Base-by-base conservation (phyloP, 306 rosid species). In the Alnus glutinosa region DNA sequence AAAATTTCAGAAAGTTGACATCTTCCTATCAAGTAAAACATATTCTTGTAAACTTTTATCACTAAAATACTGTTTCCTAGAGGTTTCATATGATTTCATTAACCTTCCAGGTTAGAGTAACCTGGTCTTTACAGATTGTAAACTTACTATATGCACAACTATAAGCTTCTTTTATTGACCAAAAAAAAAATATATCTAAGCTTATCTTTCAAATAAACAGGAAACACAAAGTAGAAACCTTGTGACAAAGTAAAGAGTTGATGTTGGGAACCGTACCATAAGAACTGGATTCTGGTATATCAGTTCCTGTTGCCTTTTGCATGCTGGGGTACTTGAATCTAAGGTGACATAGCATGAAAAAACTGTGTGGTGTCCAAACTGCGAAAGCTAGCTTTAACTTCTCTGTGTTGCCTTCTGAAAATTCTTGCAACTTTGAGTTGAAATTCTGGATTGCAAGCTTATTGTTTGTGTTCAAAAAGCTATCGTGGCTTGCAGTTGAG, bases 271-370 rank as follows among this genome's bases (percentile, higher is more conserved):
- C 18, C 88, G 34, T 88, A 92, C 96, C 86, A 9, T 37, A 78
- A 78, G 74, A 77, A 80, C 80, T 61, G 77, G 74, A 39, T 76
- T 86, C 86, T 75, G 83, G 73, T 66, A 64, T 75, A 58, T 77
- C 80, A 55, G 78, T 83, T 81, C 84, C 86, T 50, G 90, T 49
- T 79, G 79, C 92, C 91, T 91, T 59, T 78, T 73, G 72, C 52
- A 55, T 70, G 57, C 76, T 81, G 76, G 55, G 52, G 32, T 48
- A 74, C 75, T 55, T 77, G 76, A 67, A 30, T 66, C 36, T 73
- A 79, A 58, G 70, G 63, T 70, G 78, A 48, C 77, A 36, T 50
- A 44, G 57, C 81, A 73, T 81, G 80, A 66, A 82, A 73, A 85
- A 55, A 46, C 42, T 75, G 36, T 76, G 61, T 37, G 55, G 12